Evolutionary conservation across 2,329 filamentous ascomycete genomes (phyloP), one percentile per base, ranked within the genome.

Genomic region (Fusarium sp.): DNA sequence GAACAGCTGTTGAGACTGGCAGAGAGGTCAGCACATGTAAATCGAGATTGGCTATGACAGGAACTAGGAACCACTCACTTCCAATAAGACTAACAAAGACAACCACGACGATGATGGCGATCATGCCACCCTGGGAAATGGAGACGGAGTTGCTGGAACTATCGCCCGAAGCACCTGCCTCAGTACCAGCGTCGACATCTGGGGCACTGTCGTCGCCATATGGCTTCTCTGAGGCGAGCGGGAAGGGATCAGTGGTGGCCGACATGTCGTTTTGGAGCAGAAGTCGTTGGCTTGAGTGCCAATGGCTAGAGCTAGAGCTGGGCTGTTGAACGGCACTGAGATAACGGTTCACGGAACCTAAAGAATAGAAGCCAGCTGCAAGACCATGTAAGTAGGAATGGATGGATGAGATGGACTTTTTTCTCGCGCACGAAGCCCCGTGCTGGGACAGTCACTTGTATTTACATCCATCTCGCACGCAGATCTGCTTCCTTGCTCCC

Each of bases 41-140:
- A 33, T 9, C 12, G 27, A 20, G 9, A 14, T n/a, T 17, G 27
- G 31, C 17, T 10, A 29, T 22, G 4, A 7, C 12, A 38, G 31
- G 31, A 33, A 33, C 31, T 33, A 33, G 29, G 27, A 29, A 51
- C 29, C 31, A 49, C 90, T 80, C 85, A 95, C 93, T 89, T 81
- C 93, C 93, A 67, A 93, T 83, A 20, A 95, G 84, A 38, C 90
- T 87, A 10, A 94, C 90, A 14, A 89, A 80, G 11, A 90, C 89
- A 6, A 94, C 92, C 5, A 94, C 89, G 14, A 93, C 86, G 64
- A 94, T 91, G 74, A 96, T 94, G 56, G 93, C 93, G 66, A 94
- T 87, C 77, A 95, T 85, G 16, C 88, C 93, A 22, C 92, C 92
- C 40, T 86, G 90, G 3, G 92, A 94, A 24, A 96, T 83, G 40